Base-by-base conservation (phyloP, 768 basidiomycete species). In the Lyophyllum semitale region DNA sequence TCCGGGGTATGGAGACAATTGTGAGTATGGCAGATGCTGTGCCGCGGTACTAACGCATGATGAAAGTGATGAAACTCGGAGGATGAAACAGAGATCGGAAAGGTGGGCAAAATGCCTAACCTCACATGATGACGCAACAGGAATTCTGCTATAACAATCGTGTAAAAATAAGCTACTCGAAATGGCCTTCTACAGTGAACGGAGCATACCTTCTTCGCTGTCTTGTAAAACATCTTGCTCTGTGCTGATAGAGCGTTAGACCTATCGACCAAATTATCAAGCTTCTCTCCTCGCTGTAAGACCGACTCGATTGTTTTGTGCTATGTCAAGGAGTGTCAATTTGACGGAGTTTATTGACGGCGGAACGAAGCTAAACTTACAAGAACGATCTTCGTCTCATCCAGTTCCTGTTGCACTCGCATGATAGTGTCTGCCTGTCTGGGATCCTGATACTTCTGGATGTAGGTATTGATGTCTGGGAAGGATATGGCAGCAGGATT, bases 301-400 rank as follows among this genome's bases (percentile, higher is more conserved):
- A 99, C 95, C 3, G 91, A 93, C 68, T 99, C 97, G 65, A 99
- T 99, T 26, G 97, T 99, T 80, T 98, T 98, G 80, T 98, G 97
- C 95, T 98, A 66, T 53, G 55, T 35, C 48, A 43, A 32, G 40
- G 13, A 47, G 53, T 44, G 50, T 53, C 20, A 51, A 41, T 29
- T 30, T 43, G 40, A 17, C 46, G 32, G 5, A n/a, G n/a, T n/a
- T n/a, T n/a, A 22, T 22, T 8, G 8, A 7, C 8, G 27, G 35
- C 38, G 32, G 49, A n/a, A 51, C 47, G 27, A 3, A 12, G 18
- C 33, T 23, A 17, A 48, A 78, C 91, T 56, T 64, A 96, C 95
- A 71, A 99, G 75, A 43, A 98, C 85, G 62, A 99, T 96, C 88
- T 99, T 99, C 3, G 97, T 98, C 77, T 99, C 97, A 69, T 99